These are phyloP conservation scores for Zygoascus sp. DNA, from an alignment of 1,139 yeast species.

Conservation along the genomic window DNA sequence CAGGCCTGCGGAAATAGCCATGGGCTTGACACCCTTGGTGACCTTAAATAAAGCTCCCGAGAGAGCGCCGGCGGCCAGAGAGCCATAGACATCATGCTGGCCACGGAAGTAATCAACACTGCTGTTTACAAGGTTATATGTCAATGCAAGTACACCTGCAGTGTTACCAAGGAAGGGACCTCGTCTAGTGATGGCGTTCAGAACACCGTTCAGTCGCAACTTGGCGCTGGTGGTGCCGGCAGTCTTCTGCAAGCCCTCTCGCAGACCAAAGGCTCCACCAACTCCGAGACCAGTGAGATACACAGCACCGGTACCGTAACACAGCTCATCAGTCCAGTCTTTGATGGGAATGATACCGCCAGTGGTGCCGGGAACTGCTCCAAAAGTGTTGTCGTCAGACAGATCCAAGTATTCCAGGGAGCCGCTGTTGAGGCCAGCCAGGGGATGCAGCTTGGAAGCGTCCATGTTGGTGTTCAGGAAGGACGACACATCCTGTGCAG, in stretches of 20 bases:
- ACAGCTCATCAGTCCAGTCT: conserved; percentile 94
- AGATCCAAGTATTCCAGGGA: conserved; percentile 87
- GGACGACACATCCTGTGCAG: conserved; percentile 59
- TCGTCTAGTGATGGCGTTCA: conserved; percentile 88
- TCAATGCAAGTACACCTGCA: conserved; percentile 88
- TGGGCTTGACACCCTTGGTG: conserved; percentile 78
- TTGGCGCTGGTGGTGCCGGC: conserved; percentile 71
- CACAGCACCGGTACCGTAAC: conserved; percentile 97
- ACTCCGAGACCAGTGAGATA: conserved; percentile 73
- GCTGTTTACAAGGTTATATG: conserved; percentile 81
- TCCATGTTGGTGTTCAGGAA: conserved; percentile 67
- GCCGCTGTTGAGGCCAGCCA: conserved; percentile 83
- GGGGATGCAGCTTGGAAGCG: conserved; percentile 76
- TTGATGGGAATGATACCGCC: conserved; percentile 82
- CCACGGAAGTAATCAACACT: conserved; percentile 75
- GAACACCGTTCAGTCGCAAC: conserved; percentile 78
- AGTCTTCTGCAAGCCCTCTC: conserved; percentile 75
- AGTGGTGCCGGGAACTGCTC: conserved; percentile 75
- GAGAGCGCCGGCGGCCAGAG: conserved; percentile 83
- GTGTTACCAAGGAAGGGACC: conserved; percentile 95
- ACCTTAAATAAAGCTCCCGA: conserved; percentile 91
- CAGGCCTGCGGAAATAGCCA: conserved; percentile 80
- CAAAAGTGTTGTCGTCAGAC: conserved; percentile 78
- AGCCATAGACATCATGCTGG: conserved; percentile 79
- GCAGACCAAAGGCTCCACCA: conserved; percentile 86